Evolutionary conservation across 2,329 filamentous ascomycete species (phyloP).

Genomic region (Aspergillus quadrilineatus): DNA sequence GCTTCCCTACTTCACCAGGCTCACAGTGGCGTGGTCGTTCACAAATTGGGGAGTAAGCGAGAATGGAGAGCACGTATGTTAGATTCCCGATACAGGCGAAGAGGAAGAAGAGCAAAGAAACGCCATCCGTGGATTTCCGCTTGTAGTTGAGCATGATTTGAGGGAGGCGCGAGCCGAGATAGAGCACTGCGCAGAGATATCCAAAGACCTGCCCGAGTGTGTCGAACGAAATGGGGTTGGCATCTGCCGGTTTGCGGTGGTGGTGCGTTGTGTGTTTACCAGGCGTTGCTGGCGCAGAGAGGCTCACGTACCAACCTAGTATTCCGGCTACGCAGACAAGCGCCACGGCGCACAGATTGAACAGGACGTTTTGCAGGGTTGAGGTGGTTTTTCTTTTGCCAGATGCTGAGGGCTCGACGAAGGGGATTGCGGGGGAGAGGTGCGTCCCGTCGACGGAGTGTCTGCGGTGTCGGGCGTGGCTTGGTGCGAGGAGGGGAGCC

Average conservation of each 20-base stretch:
- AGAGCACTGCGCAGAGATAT: conserved; percentile 84
- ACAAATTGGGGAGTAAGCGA: conserved; percentile 82
- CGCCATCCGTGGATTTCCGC: conserved; percentile 87
- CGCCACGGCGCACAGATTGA: conserved; percentile 73
- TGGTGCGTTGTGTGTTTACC: conserved; percentile 28
- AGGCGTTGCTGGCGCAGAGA: conserved; percentile 34
- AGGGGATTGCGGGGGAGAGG: conserved; percentile 78
- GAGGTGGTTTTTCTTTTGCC: conserved; percentile 29
- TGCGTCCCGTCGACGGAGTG: conserved; percentile 62
- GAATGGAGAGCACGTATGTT: conserved; percentile 87
- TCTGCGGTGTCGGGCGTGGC: conserved; percentile 17
- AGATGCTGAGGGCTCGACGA: conserved; percentile 55
- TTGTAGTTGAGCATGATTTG: conserved; percentile 91
- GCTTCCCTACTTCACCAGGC: conserved; percentile 61
- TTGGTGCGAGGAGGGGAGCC: background rate
- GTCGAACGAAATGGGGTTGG: conserved; percentile 61
- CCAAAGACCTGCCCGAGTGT: conserved; percentile 85
- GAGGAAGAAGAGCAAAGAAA: conserved; percentile 91
- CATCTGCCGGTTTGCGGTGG: conserved; percentile 10
- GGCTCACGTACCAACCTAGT: conserved; percentile 78
- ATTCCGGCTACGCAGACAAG: conserved; percentile 83
- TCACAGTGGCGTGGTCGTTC: conserved; percentile 50
- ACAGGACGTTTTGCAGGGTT: conserved; percentile 54
- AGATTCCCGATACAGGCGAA: conserved; percentile 95
- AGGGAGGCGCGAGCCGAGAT: conserved; percentile 84